These are phyloP conservation scores for Sugiyamaella smithiae DNA, from an alignment of 805 yeast genomes.

Conservation along the genomic window DNA sequence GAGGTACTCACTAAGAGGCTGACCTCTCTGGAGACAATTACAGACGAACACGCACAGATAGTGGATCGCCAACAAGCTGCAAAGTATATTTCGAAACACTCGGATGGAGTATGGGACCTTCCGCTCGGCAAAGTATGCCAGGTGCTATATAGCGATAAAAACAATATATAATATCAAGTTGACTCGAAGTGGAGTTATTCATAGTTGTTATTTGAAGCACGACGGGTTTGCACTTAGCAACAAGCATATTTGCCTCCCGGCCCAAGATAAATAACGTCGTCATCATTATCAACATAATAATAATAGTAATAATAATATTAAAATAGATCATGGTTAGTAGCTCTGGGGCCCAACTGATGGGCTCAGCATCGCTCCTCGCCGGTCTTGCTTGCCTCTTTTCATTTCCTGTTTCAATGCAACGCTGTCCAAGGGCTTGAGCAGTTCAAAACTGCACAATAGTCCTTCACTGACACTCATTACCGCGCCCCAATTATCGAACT, in stretches of 20 bases:
- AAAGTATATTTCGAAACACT: constrained; percentile 52
- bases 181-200: no score
- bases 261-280: not conserved
- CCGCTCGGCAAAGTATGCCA: constrained; percentile 49
- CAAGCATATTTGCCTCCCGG: not conserved
- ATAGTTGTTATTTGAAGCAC: not conserved
- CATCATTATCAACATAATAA: no score
- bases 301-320: not conserved
- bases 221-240: not conserved
- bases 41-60: constrained; percentile 59
- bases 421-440: constrained; percentile 89
- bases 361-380: constrained; percentile 42
- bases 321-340: constrained; percentile 12
- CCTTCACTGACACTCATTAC: constrained; percentile 97
- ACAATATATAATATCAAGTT: no score
- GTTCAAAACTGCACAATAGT: constrained; percentile 85
- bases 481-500: constrained; percentile 93
- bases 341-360: constrained; percentile 18
- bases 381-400: constrained; percentile 88
- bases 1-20: constrained; percentile 66
- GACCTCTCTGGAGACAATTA: constrained; percentile 58
- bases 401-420: constrained; percentile 90
- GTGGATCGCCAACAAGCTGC: constrained; percentile 35
- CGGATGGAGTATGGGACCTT: constrained; percentile 85
- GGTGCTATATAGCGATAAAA: constrained; percentile 25